A percentile compares a stretch with the other conserved stretches of the same genome.
Evolutionary conservation across 345 rosid genomes (phyloP).

Genomic region (Aegle marmelos): DNA sequence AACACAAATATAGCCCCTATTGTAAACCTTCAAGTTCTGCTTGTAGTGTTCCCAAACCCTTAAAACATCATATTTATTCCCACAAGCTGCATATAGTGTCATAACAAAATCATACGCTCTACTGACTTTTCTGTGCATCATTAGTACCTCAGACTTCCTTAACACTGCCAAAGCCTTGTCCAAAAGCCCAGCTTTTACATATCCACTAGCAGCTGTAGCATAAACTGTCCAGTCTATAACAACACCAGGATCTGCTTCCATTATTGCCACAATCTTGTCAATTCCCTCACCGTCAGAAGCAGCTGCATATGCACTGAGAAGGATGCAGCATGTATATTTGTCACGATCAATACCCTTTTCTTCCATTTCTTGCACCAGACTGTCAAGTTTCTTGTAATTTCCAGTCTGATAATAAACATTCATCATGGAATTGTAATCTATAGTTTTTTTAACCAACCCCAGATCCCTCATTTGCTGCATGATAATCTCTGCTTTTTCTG

Average conservation of each 20-base stretch:
- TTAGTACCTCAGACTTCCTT: conserved; percentile 30
- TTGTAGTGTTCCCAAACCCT: conserved; percentile 40
- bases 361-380: conserved; percentile 30
- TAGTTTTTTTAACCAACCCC: conserved; percentile 8
- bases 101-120: conserved; percentile 22
- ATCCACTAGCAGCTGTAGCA: conserved; percentile 17
- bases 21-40: conserved; percentile 8
- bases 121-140: not conserved
- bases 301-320: conserved; percentile 30
- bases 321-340: conserved; percentile 12
- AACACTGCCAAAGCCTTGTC: conserved; percentile 33
- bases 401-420: conserved; percentile 26
- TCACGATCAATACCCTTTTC: conserved; percentile 22
- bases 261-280: conserved; percentile 18
- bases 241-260: conserved; percentile 27
- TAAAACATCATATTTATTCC: conserved; percentile 39
- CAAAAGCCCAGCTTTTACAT: conserved; percentile 19
- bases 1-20: conserved; percentile 18
- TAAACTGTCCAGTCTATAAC: conserved; percentile 23
- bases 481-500: conserved; percentile 38
- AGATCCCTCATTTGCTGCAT: conserved; percentile 34
- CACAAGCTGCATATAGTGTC: conserved; percentile 27
- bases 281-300: conserved; percentile 24
- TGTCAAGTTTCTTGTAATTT: conserved; percentile 25
- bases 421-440: conserved; percentile 26